These are phyloP conservation scores for Miscanthus sacchariflorus DNA, from an alignment of 202 grass and related monocot genomes.

Conservation along the genomic window DNA sequence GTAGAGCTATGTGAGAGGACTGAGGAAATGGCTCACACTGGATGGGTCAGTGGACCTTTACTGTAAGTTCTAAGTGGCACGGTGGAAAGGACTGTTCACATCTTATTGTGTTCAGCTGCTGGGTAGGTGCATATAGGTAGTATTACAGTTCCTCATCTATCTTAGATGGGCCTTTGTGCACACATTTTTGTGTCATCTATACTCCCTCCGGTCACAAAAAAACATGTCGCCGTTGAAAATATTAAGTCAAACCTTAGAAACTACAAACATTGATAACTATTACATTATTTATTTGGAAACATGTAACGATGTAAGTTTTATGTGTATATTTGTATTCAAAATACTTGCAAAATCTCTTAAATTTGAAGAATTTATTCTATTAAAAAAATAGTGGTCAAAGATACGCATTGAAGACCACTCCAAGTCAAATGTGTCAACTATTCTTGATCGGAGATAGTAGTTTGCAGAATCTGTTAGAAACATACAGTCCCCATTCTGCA, in stretches of 20 bases:
- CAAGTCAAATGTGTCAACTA: background rate
- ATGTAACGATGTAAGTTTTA: background rate
- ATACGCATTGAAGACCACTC: background rate
- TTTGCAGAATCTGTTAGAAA: conserved; percentile 7
- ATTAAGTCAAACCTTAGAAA: background rate
- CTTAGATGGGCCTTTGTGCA: background rate
- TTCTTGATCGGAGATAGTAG: background rate
- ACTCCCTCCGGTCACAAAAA: background rate
- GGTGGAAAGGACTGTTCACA: background rate
- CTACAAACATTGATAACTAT: background rate
- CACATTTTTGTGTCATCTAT: background rate
- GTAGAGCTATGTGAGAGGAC: background rate
- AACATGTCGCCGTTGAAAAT: background rate
- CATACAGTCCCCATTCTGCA: background rate
- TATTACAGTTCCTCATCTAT: background rate
- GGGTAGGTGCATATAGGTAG: background rate
- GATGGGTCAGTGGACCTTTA: conserved; percentile 6
- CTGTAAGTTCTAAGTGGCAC: background rate
- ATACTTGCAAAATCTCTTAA: background rate
- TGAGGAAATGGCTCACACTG: conserved; percentile 1
- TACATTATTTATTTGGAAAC: background rate
- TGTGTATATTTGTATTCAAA: background rate
- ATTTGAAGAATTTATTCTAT: background rate
- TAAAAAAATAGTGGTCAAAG: background rate
- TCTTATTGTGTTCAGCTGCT: background rate